Evolutionary conservation across 768 basidiomycete genomes (phyloP), one percentile per base, ranked within the genome.

Genomic region (Clathrus columnatus): DNA sequence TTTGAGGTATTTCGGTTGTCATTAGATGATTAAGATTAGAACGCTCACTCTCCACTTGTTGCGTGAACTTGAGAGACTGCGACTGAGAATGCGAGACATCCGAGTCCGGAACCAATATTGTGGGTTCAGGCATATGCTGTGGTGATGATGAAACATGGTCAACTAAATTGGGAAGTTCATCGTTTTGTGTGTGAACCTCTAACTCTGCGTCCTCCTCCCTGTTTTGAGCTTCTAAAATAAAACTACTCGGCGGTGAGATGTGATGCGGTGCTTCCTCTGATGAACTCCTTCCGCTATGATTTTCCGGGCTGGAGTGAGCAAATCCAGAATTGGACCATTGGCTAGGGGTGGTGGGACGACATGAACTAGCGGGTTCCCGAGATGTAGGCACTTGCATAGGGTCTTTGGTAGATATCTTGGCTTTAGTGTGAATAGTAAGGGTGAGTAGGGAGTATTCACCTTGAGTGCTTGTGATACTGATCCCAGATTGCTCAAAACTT

Each of bases 61-160:
- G 72, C 3, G 70, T 70, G 8, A 62, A 60, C n/a, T n/a, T 24
- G 30, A 61, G 59, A 26, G 52, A 57, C 27, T 64, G 67, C 3
- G 63, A 61, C 41, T 71, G 70, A 11, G 65, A 64, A 29, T 66
- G 63, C 60, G 61, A 81, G 1, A 74, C 72, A 59, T 83, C 80
- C 8, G 81, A 80, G 61, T 81, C 77, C 3, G 80, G 79, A 7
- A 73, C 81, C 21, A 82, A 64, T n/a, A 82, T 70, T 17, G 69
- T 71, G 27, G 64, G 70, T 5, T 73, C 68, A 46, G 62, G 61
- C 51, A 65, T 60, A 30, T 64, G 64, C 43, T 61, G 59, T 10
- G 21, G 7, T 24, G 45, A 48, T 23, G 27, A 3, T 20, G 54
- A 20, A 27, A 8, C 16, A 26, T 41, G 14, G 26, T 1, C 7